Evolutionary conservation across 805 yeast genomes (phyloP).

Genomic region (Saturnispora gosingensis): DNA sequence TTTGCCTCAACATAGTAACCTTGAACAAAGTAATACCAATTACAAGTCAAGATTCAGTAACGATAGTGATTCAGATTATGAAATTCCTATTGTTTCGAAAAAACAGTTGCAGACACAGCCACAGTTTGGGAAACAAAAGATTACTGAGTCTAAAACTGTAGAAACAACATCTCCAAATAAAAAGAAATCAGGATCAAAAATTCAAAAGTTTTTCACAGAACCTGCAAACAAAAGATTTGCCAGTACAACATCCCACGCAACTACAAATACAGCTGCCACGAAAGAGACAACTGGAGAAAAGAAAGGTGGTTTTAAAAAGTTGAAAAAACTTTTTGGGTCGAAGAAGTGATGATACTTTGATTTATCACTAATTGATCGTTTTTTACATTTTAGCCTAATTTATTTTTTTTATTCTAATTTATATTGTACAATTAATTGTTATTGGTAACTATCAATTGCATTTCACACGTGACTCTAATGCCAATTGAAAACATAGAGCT

Average conservation of each 20-base stretch:
- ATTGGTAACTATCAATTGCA: background rate
- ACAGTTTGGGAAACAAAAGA: background rate
- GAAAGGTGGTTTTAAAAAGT: conserved; percentile 27
- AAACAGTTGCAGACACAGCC: background rate
- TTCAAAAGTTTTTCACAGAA: conserved; percentile 13
- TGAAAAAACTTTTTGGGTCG: conserved; percentile 28
- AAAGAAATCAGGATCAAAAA: conserved; percentile 9
- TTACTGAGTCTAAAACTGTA: background rate
- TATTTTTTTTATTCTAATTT: background rate
- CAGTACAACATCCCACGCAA: conserved; percentile 8
- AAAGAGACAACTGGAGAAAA: conserved; percentile 14
- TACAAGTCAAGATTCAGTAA: conserved; percentile 45
- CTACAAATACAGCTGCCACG: conserved; percentile 24
- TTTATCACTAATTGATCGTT: background rate
- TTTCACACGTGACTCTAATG: too few relatives aligned
- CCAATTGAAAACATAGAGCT: too few relatives aligned
- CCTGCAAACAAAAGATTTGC: conserved; percentile 11
- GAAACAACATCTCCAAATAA: background rate
- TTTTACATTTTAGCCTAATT: background rate
- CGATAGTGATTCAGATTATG: conserved; percentile 57
- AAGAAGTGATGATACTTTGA: conserved; percentile 5
- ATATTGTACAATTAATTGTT: background rate
- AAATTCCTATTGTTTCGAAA: conserved; percentile 18
- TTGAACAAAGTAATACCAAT: conserved; percentile 23
- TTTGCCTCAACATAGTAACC: background rate